A percentile compares a stretch with the other conserved stretches of the same genome.
Conservation (phyloP, 768 basidiomycete genomes). For the Agrocybe pediades region DNA sequence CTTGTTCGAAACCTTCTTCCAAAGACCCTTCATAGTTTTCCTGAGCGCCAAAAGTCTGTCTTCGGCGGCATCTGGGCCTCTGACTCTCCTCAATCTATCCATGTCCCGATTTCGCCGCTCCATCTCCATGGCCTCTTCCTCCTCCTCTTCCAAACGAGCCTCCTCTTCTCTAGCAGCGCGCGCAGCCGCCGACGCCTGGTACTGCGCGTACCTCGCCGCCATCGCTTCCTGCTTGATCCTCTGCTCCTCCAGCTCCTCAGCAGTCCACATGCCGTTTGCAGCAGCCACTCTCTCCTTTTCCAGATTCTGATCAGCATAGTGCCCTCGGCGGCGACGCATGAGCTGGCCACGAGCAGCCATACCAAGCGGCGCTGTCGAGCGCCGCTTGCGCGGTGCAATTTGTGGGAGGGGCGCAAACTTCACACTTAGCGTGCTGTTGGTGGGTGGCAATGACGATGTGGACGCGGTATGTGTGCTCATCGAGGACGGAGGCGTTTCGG, state of each 20-base stretch:
- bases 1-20: conserved; percentile 44
- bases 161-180: conserved; percentile 38
- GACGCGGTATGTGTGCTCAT: conserved; percentile 13
- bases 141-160: conserved; percentile 30
- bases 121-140: conserved; percentile 18
- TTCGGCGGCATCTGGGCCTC: conserved; percentile 19
- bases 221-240: conserved; percentile 24
- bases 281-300: background rate
- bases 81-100: conserved; percentile 24
- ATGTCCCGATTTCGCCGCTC: conserved; percentile 12
- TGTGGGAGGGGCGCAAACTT: conserved; percentile 64
- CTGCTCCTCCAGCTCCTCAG: conserved; percentile 39
- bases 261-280: conserved; percentile 35
- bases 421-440: conserved; percentile 34
- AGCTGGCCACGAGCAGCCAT: conserved; percentile 51
- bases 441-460: conserved; percentile 16
- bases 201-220: conserved; percentile 24
- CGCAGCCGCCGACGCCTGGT: conserved; percentile 19
- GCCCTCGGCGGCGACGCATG: conserved; percentile 33
- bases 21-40: conserved; percentile 53
- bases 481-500: conserved; percentile 13
- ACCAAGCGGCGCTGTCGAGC: conserved; percentile 52
- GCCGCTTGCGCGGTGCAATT: conserved; percentile 48
- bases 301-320: conserved; percentile 6
- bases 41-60: conserved; percentile 49